Percentiles rank a stretch among this genome's conserved stretches.
Evolutionary conservation across 129 eudicot genomes (phyloP).

Genomic region (Glebionis coronaria): DNA sequence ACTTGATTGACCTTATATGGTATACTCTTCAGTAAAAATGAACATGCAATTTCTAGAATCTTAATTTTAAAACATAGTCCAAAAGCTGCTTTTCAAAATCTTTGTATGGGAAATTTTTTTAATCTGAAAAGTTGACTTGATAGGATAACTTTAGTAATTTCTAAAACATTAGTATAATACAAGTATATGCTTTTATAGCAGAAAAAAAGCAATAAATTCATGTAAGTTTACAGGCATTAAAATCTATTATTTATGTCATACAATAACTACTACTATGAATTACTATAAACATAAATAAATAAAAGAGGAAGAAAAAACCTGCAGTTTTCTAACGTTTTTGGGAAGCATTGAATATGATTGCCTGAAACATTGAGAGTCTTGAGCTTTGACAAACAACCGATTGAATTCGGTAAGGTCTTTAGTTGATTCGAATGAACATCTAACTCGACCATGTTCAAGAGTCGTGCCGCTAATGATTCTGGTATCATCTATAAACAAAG

Average conservation of each 20-base stretch:
- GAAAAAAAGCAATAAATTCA: neutral
- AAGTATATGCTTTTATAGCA: too few relatives aligned
- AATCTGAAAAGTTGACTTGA: neutral
- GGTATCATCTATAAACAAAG: slow-evolving; percentile 54
- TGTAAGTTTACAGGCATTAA: slow-evolving; percentile 2
- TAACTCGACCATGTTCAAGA: slow-evolving; percentile 55
- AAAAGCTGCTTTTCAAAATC: neutral
- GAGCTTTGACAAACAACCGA: slow-evolving; percentile 84
- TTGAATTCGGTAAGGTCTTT: slow-evolving; percentile 70
- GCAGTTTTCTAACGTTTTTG: slow-evolving; percentile 83
- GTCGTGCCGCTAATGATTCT: slow-evolving; percentile 76
- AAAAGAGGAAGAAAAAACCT: slow-evolving; percentile 34
- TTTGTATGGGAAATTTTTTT: neutral
- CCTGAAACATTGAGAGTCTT: slow-evolving; percentile 82
- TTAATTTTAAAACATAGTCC: neutral
- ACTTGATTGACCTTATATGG: neutral
- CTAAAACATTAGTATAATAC: neutral
- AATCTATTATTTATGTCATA: neutral
- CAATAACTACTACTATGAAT: neutral
- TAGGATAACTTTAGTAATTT: neutral
- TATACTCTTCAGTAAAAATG: neutral
- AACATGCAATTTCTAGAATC: neutral
- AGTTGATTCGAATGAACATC: slow-evolving; percentile 91
- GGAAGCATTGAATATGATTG: slow-evolving; percentile 62
- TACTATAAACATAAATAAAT: neutral